Percentiles rank a stretch among this genome's conserved stretches.
phyloP scores from a whole-genome alignment of 2,329 filamentous ascomycete species.

The Fonsecaea pedrosoi region DNA sequence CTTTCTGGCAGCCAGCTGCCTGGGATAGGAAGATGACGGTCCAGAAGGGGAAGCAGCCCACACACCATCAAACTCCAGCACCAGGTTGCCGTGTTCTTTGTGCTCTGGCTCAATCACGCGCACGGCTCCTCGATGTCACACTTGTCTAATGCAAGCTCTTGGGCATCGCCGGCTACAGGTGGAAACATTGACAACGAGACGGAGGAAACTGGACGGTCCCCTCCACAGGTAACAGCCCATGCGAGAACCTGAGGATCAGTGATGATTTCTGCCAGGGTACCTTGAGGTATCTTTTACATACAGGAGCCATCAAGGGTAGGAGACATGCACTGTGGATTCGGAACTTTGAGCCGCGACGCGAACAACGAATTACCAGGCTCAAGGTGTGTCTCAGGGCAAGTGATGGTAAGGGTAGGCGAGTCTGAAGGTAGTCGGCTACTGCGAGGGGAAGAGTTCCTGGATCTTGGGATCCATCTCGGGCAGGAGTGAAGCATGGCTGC shows the following conservation, averaged over 20 bases:
- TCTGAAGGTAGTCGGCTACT: neutral
- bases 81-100: neutral
- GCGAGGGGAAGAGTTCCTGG: neutral
- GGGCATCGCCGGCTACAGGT: neutral
- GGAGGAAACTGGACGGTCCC: neutral
- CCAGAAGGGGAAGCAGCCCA: neutral
- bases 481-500: neutral
- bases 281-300: neutral
- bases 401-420: neutral
- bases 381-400: neutral
- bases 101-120: neutral
- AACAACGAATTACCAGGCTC: neutral
- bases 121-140: neutral
- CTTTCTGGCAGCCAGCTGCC: neutral
- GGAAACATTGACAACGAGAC: neutral
- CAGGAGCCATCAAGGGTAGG: neutral
- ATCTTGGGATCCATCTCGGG: slow-evolving; percentile 3
- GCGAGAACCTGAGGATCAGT: neutral
- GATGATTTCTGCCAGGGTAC: neutral
- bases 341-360: neutral
- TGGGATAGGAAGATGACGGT: neutral
- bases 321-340: neutral
- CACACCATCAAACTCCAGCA: neutral
- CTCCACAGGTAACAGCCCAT: neutral
- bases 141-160: neutral